Conservation (phyloP, 2,329 filamentous ascomycete genomes). For the Rachicladosporium sp. region DNA sequence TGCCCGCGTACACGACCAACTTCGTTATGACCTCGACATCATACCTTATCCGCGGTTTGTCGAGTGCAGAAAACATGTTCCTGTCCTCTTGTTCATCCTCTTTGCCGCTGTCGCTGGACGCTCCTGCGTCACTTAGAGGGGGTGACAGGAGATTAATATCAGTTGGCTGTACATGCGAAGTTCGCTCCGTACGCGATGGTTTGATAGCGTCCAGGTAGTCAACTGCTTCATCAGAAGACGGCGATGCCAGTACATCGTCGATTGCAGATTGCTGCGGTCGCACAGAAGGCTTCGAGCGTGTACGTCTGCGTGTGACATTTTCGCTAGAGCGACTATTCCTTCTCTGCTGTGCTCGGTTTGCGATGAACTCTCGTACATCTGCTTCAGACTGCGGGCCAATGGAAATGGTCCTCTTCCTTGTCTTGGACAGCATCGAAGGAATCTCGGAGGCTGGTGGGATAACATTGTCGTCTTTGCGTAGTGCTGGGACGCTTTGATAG, state of each 20-base stretch:
- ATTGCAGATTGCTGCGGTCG: no score
- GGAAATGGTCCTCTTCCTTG: conserved; percentile 70
- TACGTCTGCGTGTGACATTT: no score
- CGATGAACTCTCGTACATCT: conserved; percentile 89
- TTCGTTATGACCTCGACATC: conserved; percentile 99
- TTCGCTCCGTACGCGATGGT: no score
- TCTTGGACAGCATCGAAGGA: conserved; percentile 66
- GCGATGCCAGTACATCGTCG: no score
- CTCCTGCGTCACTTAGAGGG: background rate
- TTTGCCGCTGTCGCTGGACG: conserved; percentile 16
- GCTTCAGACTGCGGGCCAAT: conserved; percentile 91
- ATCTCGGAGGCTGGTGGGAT: conserved; percentile 83
- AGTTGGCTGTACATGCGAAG: no score
- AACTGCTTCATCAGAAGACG: no score
- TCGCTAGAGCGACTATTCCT: conserved; percentile 43
- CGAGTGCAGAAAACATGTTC: conserved; percentile 73
- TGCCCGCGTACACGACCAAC: conserved; percentile 89
- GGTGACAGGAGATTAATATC: no score
- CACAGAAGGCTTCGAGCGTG: no score
- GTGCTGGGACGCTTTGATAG: conserved; percentile 69
- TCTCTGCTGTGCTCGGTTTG: conserved; percentile 65
- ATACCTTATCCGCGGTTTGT: conserved; percentile 80
- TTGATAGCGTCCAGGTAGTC: no score
- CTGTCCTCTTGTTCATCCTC: conserved; percentile 28
- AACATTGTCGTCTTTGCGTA: conserved; percentile 71